These are phyloP conservation scores for Leccinum barrowsii DNA, from an alignment of 768 basidiomycete species.

Conservation along the genomic window DNA sequence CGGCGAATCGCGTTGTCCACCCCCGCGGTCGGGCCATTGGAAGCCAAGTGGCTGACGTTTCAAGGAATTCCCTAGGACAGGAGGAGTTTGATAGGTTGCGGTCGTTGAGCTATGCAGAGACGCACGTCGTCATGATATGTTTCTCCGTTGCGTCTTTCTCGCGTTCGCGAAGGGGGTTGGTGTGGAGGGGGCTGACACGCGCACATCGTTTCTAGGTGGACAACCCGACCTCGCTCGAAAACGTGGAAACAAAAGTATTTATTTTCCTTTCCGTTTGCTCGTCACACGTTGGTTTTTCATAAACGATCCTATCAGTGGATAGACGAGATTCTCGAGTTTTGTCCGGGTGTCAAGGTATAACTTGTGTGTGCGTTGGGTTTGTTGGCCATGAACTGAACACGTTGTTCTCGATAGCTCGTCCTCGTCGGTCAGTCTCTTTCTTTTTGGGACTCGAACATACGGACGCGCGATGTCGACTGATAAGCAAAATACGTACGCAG, in stretches of 20 bases:
- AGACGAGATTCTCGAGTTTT: conserved; percentile 87
- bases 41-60: conserved; percentile 21
- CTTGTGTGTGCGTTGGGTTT: background rate
- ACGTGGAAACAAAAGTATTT: conserved; percentile 85
- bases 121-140: conserved; percentile 94
- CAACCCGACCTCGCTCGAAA: conserved; percentile 92
- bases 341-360: conserved; percentile 87
- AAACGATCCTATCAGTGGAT: conserved; percentile 62
- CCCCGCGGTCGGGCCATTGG: background rate
- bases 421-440: conserved; percentile 68
- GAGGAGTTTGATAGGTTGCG: conserved; percentile 94
- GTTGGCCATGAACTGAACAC: conserved; percentile 1
- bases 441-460: background rate
- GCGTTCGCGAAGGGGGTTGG: background rate
- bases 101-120: conserved; percentile 95
- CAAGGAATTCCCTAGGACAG: conserved; percentile 59
- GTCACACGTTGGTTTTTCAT: background rate
- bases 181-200: background rate
- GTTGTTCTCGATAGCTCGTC: conserved; percentile 52
- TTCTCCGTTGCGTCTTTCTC: conserved; percentile 65
- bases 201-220: conserved; percentile 60
- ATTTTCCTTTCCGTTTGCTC: background rate
- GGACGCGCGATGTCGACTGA: conserved; percentile 8
- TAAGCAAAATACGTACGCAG: conserved; percentile 35
- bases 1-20: background rate